A percentile compares a stretch with the other conserved stretches of the same genome.
Conservation (phyloP, 1,284 basidiomycete genomes). For the Rhizopogon hawkerae region DNA sequence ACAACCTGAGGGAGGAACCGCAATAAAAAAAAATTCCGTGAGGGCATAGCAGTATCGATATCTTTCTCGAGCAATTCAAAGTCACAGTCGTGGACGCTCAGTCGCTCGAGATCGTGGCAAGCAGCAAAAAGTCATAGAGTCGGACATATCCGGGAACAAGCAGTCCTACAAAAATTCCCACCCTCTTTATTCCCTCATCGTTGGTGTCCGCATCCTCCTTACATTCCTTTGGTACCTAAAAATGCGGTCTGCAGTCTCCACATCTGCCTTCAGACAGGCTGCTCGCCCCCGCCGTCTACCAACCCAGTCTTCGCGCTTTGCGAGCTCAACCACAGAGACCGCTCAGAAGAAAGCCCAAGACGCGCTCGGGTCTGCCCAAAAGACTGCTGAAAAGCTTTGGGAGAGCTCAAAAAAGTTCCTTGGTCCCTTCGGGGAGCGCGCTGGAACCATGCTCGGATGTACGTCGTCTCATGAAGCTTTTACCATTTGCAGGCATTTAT, state of each 20-base stretch:
- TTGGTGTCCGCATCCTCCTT: not conserved
- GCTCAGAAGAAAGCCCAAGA: constrained; percentile 66
- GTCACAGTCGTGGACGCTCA: no score
- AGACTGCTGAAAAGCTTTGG: constrained; percentile 45
- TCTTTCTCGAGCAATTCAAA: no score
- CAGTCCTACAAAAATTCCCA: constrained; percentile 6
- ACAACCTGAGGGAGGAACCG: no score
- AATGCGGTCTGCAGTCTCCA: constrained; percentile 21
- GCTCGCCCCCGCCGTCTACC: constrained; percentile 11
- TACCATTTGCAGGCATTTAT: no score
- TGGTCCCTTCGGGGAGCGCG: constrained; percentile 52
- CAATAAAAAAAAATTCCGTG: no score
- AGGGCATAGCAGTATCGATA: no score
- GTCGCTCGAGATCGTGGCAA: no score
- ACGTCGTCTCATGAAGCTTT: constrained; percentile 23
- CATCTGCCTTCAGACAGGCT: constrained; percentile 17
- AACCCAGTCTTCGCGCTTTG: constrained; percentile 17
- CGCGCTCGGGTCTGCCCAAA: constrained; percentile 48
- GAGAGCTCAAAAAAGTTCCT: constrained; percentile 46
- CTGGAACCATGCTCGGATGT: constrained; percentile 61
- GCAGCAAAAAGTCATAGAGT: not conserved
- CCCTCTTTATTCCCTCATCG: constrained; percentile 10
- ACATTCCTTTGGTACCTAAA: constrained; percentile 6
- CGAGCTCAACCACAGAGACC: constrained; percentile 23
- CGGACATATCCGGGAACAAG: constrained; percentile 8